Evolutionary conservation across 2,329 filamentous ascomycete species (phyloP).

Genomic region (Emmonsia crescens): DNA sequence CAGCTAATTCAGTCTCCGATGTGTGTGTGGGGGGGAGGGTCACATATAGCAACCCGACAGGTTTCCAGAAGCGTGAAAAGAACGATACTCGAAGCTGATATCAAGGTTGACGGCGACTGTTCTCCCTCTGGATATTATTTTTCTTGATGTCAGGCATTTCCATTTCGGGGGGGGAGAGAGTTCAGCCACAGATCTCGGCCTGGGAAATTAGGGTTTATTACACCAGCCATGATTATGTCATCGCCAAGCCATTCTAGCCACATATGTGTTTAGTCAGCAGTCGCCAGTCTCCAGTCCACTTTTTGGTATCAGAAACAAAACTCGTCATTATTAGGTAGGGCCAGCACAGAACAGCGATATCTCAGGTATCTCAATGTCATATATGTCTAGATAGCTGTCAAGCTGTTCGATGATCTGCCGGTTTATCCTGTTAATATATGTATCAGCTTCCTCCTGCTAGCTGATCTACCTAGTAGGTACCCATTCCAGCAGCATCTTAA

Average conservation of each 20-base stretch:
- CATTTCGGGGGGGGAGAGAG: too few species aligned
- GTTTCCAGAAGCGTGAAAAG: not conserved
- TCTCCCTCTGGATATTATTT: not conserved
- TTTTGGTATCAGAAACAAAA: not conserved
- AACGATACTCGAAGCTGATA: not conserved
- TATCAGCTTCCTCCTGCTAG: too few species aligned
- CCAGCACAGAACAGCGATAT: too few species aligned
- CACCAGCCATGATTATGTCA: not conserved
- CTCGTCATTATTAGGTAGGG: not conserved
- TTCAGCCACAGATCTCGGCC: conserved; percentile 1
- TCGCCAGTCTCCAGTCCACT: not conserved
- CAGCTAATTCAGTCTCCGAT: not conserved
- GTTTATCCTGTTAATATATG: too few species aligned
- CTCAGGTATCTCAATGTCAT: too few species aligned
- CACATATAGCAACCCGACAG: not conserved
- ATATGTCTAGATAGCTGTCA: too few species aligned
- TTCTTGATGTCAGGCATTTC: not conserved
- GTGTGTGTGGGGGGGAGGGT: too few species aligned
- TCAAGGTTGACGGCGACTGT: not conserved
- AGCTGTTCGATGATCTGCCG: too few species aligned
- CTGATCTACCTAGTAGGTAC: too few species aligned
- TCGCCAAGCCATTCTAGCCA: not conserved
- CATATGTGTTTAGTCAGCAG: not conserved
- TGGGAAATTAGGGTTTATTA: not conserved
- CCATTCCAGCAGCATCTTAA: too few species aligned